phyloP scores from a whole-genome alignment of 1,284 basidiomycete genomes.

The Flammula alnicola region DNA sequence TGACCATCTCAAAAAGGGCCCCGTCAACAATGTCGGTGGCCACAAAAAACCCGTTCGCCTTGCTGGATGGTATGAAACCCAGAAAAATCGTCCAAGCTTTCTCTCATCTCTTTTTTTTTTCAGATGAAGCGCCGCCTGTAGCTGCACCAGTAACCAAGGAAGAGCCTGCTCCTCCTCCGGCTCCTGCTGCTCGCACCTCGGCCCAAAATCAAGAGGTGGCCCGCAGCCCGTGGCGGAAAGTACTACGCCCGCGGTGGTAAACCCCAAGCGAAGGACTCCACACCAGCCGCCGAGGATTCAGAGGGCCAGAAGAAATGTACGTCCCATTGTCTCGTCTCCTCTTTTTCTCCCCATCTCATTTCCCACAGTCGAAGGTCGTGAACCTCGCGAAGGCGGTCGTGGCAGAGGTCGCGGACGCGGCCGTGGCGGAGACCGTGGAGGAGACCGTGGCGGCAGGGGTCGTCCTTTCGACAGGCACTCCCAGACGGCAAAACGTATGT shows the following conservation, averaged over 20 bases:
- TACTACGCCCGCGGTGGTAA: slow-evolving; percentile 76
- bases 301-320: slow-evolving; percentile 58
- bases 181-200: slow-evolving; percentile 45
- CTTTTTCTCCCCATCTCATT: slow-evolving; percentile 19
- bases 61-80: slow-evolving; percentile 67
- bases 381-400: slow-evolving; percentile 43
- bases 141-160: slow-evolving; percentile 38
- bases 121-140: slow-evolving; percentile 53
- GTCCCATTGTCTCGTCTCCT: slow-evolving; percentile 16
- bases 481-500: slow-evolving; percentile 80
- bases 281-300: slow-evolving; percentile 47
- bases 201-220: slow-evolving; percentile 54
- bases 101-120: slow-evolving; percentile 24
- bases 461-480: slow-evolving; percentile 84
- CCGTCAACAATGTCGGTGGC: slow-evolving; percentile 86
- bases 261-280: slow-evolving; percentile 38
- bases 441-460: slow-evolving; percentile 61
- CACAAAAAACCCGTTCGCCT: slow-evolving; percentile 80
- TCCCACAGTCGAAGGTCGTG: slow-evolving; percentile 49
- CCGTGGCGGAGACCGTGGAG: slow-evolving; percentile 50
- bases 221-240: slow-evolving; percentile 74
- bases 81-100: slow-evolving; percentile 18
- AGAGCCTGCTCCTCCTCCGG: slow-evolving; percentile 44
- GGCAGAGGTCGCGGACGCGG: slow-evolving; percentile 40
- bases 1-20: slow-evolving; percentile 57